phyloP scores from a whole-genome alignment of 2,329 filamentous ascomycete species.

The Aschersonia sp. region DNA sequence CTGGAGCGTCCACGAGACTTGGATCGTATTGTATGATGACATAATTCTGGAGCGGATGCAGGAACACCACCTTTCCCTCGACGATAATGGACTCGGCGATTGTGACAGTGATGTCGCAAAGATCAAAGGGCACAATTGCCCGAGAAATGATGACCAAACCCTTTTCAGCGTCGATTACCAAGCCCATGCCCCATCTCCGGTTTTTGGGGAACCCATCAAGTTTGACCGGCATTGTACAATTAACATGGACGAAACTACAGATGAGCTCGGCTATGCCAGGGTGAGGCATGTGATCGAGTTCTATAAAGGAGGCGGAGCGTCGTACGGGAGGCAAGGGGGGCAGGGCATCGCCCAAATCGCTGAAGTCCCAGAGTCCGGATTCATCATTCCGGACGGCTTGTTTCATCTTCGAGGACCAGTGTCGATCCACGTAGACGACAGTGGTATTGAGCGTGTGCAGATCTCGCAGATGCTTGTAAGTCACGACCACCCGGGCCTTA shows the following conservation, averaged over 20 bases:
- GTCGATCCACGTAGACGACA: conserved; percentile 83
- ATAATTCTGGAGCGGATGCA: conserved; percentile 96
- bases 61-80: conserved; percentile 84
- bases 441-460: conserved; percentile 88
- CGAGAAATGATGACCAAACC: conserved; percentile 88
- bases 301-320: conserved; percentile 78
- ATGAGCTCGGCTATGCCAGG: conserved; percentile 87
- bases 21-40: conserved; percentile 92
- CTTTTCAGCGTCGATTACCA: conserved; percentile 95
- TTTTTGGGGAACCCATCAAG: conserved; percentile 96
- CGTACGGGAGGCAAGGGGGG: conserved; percentile 59
- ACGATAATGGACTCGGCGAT: conserved; percentile 95
- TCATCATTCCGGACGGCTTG: conserved; percentile 80
- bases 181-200: conserved; percentile 83
- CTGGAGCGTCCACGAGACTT: conserved; percentile 80
- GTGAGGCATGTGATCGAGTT: conserved; percentile 76
- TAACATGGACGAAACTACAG: conserved; percentile 85
- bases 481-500: conserved; percentile 74
- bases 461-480: conserved; percentile 90
- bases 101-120: conserved; percentile 91
- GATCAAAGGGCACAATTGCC: conserved; percentile 88
- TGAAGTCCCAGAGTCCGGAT: conserved; percentile 90
- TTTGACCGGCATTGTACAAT: conserved; percentile 88
- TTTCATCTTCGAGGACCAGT: conserved; percentile 94
- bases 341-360: conserved; percentile 67